A percentile compares a stretch with the other conserved stretches of the same genome.
Conservation (phyloP, 176 grass and related monocot genomes). For the Ananas comosus region DNA sequence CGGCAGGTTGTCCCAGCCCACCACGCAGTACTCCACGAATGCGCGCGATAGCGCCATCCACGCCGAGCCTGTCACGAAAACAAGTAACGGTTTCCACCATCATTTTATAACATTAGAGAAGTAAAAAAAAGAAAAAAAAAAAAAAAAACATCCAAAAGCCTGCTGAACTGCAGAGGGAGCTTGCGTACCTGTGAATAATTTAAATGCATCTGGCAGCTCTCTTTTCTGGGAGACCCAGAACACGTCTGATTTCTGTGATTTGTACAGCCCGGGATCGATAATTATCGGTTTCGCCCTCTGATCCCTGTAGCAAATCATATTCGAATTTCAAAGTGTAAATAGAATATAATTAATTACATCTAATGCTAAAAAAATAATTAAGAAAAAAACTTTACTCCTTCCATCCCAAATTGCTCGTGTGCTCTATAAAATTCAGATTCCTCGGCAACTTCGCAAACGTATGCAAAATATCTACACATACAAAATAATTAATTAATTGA, state of each 20-base stretch:
- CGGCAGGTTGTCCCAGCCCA: slow-evolving; percentile 98
- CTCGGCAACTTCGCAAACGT: slow-evolving; percentile 52
- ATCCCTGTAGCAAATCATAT: slow-evolving; percentile 19
- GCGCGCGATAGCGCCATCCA: slow-evolving; percentile 64
- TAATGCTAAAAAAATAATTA: neutral
- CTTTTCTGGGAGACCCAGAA: slow-evolving; percentile 43
- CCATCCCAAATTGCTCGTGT: slow-evolving; percentile 76
- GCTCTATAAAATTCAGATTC: slow-evolving; percentile 81
- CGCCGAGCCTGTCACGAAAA: slow-evolving; percentile 43
- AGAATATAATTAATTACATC: neutral
- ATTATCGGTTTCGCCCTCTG: slow-evolving; percentile 59
- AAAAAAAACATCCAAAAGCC: neutral
- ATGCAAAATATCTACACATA: slow-evolving; percentile 52
- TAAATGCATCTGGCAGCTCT: slow-evolving; percentile 67
- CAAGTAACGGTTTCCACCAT: neutral
- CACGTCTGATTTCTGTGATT: slow-evolving; percentile 53
- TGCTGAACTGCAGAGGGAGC: neutral
- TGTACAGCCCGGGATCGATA: slow-evolving; percentile 68
- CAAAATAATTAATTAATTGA: slow-evolving; percentile 8
- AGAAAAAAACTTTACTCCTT: slow-evolving; percentile 53
- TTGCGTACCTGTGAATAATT: slow-evolving; percentile 53
- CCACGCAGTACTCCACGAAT: slow-evolving; percentile 73
- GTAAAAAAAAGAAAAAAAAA: neutral
- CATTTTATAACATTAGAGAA: neutral
- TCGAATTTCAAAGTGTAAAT: neutral